These are phyloP conservation scores for Antitrichia curtipendula DNA, from an alignment of 225 moss, liverwort and hornwort species.

Conservation along the genomic window DNA sequence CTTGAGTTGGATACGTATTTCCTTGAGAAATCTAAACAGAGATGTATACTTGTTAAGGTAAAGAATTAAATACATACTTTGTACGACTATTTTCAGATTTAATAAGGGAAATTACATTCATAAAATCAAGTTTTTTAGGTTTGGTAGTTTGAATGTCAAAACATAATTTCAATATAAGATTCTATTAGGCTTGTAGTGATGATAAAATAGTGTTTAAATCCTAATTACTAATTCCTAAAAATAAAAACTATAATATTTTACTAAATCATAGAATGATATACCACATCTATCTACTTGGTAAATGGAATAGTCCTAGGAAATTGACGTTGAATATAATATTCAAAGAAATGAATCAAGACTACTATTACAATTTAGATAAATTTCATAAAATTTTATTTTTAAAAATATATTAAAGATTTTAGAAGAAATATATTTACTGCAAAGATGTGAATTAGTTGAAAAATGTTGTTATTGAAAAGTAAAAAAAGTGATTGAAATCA, in stretches of 20 bases:
- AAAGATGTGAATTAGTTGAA: too few species aligned
- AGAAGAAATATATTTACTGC: too few species aligned
- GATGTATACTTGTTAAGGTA: background rate
- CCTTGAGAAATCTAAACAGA: conserved; percentile 19
- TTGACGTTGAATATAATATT: too few species aligned
- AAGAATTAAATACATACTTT: background rate
- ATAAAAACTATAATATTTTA: background rate
- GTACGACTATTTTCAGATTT: rapidly evolving
- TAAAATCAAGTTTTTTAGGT: background rate
- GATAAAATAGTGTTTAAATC: too few species aligned
- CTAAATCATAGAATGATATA: background rate
- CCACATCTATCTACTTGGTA: background rate
- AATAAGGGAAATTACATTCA: background rate
- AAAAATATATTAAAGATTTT: background rate
- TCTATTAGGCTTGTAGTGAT: background rate
- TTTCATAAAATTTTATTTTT: background rate
- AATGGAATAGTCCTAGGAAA: background rate
- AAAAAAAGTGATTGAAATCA: background rate
- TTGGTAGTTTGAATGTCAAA: background rate
- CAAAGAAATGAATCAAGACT: background rate
- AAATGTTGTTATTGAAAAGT: too few species aligned
- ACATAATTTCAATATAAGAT: background rate
- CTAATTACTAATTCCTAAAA: too few species aligned
- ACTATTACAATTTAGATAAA: background rate
- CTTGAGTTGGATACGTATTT: conserved; percentile 10